phyloP scores from a whole-genome alignment of 305 asterid genomes.

The Caryopteris hybrid region DNA sequence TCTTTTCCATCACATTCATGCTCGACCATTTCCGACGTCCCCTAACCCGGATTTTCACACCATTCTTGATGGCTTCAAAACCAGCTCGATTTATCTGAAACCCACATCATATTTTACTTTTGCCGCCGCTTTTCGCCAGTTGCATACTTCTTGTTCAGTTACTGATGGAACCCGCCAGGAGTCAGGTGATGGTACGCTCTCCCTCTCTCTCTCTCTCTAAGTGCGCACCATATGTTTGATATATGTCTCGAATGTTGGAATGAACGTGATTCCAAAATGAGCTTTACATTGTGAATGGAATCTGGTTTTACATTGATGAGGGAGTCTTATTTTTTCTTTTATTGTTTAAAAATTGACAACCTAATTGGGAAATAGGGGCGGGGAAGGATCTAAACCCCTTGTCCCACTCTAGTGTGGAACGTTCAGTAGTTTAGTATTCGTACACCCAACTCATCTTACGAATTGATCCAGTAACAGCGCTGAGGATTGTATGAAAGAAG shows the following conservation, averaged over 20 bases:
- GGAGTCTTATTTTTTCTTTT: neutral
- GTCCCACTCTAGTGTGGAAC: neutral
- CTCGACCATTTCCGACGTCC: slow-evolving; percentile 14
- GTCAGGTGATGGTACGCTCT: slow-evolving; percentile 22
- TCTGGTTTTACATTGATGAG: no score
- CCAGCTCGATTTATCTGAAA: slow-evolving; percentile 8
- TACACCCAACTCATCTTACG: neutral
- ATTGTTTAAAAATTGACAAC: no score
- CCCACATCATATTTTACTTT: slow-evolving; percentile 25
- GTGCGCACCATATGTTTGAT: slow-evolving; percentile 45
- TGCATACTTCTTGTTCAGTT: slow-evolving; percentile 29
- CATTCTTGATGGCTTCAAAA: slow-evolving; percentile 1
- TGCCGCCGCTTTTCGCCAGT: slow-evolving; percentile 22
- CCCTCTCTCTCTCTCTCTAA: no score
- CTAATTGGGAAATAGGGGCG: no score
- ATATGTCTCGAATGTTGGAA: slow-evolving; percentile 21
- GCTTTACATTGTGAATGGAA: neutral
- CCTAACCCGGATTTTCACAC: slow-evolving; percentile 15
- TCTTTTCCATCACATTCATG: slow-evolving; percentile 11
- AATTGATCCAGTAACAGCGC: neutral
- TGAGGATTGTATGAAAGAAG: neutral
- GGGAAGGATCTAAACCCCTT: neutral
- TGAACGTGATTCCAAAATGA: neutral
- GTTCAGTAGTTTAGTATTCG: neutral
- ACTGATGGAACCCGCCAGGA: slow-evolving; percentile 8